Evolutionary conservation across 2,329 filamentous ascomycete genomes (phyloP).

Genomic region (Trichoderma sp.): DNA sequence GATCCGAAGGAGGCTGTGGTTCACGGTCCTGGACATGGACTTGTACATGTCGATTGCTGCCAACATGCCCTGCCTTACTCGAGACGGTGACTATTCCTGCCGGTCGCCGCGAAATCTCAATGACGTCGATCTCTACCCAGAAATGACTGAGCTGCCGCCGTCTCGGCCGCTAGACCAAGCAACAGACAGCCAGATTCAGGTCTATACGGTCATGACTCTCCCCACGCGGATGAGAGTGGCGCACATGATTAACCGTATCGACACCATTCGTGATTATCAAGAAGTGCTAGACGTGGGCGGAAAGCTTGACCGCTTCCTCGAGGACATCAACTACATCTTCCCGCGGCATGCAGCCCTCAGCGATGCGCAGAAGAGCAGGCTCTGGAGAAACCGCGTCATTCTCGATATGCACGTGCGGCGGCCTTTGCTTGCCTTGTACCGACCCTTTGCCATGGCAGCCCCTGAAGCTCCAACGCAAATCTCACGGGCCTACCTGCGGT

Average conservation of each 20-base stretch:
- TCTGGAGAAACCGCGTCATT: conserved; percentile 50
- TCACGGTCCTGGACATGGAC: conserved; percentile 55
- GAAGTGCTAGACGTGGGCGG: conserved; percentile 52
- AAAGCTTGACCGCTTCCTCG: conserved; percentile 52
- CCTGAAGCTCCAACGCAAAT: conserved; percentile 50
- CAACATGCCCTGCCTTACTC: conserved; percentile 50
- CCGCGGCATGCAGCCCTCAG: conserved; percentile 45
- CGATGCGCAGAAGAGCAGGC: conserved; percentile 45
- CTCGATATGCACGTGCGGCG: conserved; percentile 55
- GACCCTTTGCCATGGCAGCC: conserved; percentile 53
- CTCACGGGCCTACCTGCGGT: conserved; percentile 50
- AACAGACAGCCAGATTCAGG: conserved; percentile 54
- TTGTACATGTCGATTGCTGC: conserved; percentile 52
- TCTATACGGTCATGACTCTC: conserved; percentile 51
- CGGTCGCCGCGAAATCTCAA: conserved; percentile 52
- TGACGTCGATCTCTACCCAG: conserved; percentile 47
- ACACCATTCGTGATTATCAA: conserved; percentile 50
- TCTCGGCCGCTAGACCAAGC: conserved; percentile 50
- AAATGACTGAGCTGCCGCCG: conserved; percentile 48
- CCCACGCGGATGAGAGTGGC: conserved; percentile 48
- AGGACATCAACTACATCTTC: conserved; percentile 53
- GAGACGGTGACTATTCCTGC: conserved; percentile 54
- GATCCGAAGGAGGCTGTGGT: conserved; percentile 54
- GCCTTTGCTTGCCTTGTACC: conserved; percentile 51
- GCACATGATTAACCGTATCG: conserved; percentile 50